Percentiles rank a stretch among this genome's conserved stretches.
These are phyloP conservation scores for Podaxis sp. DNA, from an alignment of 768 basidiomycete genomes.

Conservation along the genomic window DNA sequence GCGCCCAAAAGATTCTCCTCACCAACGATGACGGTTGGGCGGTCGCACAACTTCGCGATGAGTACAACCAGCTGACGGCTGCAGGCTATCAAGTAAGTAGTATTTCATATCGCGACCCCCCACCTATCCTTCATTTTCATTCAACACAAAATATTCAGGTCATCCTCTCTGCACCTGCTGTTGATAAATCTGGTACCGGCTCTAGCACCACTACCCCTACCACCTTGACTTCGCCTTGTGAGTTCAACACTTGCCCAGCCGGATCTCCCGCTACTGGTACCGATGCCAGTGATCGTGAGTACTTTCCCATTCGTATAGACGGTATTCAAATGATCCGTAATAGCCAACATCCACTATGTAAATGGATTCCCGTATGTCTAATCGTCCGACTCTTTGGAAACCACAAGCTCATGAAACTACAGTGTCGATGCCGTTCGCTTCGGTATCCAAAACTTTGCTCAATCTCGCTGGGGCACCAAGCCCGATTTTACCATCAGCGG, in stretches of 20 bases:
- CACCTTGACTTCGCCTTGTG: conserved; percentile 28
- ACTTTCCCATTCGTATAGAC: not conserved
- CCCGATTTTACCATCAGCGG: conserved; percentile 45
- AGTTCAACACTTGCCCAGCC: conserved; percentile 37
- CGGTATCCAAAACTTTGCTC: conserved; percentile 43
- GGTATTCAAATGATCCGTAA: not conserved
- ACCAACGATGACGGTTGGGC: conserved; percentile 36
- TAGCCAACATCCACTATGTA: conserved; percentile 38
- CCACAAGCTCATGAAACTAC: not conserved
- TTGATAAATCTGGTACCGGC: conserved; percentile 38
- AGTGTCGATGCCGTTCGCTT: conserved; percentile 33
- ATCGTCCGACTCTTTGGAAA: not conserved
- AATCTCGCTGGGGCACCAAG: conserved; percentile 25
- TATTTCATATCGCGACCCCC: not conserved
- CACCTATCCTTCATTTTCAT: not conserved
- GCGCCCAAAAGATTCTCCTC: conserved; percentile 18
- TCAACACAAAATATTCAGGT: conserved; percentile 22
- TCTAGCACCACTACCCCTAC: conserved; percentile 27
- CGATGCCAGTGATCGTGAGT: conserved; percentile 19
- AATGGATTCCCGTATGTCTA: conserved; percentile 34
- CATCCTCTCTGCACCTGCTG: conserved; percentile 38
- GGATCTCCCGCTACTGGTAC: conserved; percentile 36
- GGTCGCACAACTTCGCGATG: conserved; percentile 36
- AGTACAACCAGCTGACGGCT: conserved; percentile 27
- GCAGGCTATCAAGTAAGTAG: conserved; percentile 32